These are phyloP conservation scores for Pichia scutulata DNA, from an alignment of 805 yeast genomes.

Conservation along the genomic window DNA sequence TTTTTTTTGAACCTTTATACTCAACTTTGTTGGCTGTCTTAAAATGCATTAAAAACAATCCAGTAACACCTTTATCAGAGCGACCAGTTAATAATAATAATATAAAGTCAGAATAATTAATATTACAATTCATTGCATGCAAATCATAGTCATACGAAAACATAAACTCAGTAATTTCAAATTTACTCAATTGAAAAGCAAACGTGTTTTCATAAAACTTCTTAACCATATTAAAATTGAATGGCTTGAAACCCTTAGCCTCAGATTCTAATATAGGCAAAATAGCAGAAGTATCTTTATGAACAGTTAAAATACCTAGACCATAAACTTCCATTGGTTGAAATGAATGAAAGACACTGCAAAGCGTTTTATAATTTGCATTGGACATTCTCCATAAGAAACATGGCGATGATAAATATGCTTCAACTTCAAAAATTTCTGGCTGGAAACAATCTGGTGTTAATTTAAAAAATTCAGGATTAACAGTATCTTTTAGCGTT, in stretches of 20 bases:
- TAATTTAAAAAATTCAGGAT: neutral
- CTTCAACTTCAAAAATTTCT: neutral
- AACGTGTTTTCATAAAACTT: neutral
- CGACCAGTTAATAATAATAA: neutral
- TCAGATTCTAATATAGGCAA: neutral
- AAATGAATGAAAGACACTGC: neutral
- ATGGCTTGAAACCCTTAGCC: neutral
- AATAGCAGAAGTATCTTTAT: neutral
- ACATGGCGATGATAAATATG: neutral
- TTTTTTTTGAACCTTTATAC: neutral
- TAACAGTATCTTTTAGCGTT: neutral
- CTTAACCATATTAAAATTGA: neutral
- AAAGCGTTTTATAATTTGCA: neutral
- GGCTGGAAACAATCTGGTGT: slow-evolving; percentile 1
- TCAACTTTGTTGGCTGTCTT: neutral
- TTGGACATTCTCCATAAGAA: slow-evolving; percentile 4
- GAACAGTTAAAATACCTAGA: neutral
- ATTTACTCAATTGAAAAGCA: neutral
- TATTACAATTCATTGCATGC: neutral
- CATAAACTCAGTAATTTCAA: neutral
- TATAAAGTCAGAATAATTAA: neutral
- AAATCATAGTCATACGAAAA: neutral
- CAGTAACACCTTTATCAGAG: neutral
- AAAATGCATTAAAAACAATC: neutral
- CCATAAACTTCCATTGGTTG: neutral